phyloP scores from a whole-genome alignment of 331 rosid species.

The Pyrus hybrid region DNA sequence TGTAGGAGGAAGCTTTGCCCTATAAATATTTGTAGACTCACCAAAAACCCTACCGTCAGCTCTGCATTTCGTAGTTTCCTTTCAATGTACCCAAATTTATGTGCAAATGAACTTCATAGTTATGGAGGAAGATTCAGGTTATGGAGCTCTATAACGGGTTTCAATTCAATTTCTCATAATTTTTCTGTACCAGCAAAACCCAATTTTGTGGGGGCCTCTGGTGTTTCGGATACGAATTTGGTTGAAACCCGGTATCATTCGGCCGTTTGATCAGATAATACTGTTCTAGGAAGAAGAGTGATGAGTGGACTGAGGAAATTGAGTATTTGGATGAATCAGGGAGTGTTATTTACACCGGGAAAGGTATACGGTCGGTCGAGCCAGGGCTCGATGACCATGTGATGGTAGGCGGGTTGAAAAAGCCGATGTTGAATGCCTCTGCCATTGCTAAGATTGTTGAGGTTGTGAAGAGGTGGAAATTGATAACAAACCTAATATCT shows the following conservation, averaged over 20 bases:
- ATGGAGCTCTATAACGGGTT: constrained; percentile 24
- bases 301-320: constrained; percentile 80
- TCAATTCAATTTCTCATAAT: constrained; percentile 2
- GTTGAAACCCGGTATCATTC: not conserved
- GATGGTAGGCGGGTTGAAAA: constrained; percentile 77
- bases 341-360: constrained; percentile 64
- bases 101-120: constrained; percentile 5
- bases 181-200: not conserved
- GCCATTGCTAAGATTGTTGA: constrained; percentile 87
- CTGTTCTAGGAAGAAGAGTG: constrained; percentile 27
- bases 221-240: constrained; percentile 7
- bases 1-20: constrained; percentile 23
- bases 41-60: constrained; percentile 14
- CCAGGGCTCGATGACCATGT: constrained; percentile 93
- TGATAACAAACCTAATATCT: no score
- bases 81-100: not conserved
- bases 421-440: constrained; percentile 62
- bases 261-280: constrained; percentile 25
- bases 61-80: constrained; percentile 11
- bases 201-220: constrained; percentile 11
- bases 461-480: constrained; percentile 89
- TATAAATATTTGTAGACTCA: constrained; percentile 26
- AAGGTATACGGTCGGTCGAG: constrained; percentile 71
- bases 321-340: constrained; percentile 88
- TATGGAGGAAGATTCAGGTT: constrained; percentile 14